phyloP scores from a whole-genome alignment of 441 rosid genomes.

The Eruca vesicaria region DNA sequence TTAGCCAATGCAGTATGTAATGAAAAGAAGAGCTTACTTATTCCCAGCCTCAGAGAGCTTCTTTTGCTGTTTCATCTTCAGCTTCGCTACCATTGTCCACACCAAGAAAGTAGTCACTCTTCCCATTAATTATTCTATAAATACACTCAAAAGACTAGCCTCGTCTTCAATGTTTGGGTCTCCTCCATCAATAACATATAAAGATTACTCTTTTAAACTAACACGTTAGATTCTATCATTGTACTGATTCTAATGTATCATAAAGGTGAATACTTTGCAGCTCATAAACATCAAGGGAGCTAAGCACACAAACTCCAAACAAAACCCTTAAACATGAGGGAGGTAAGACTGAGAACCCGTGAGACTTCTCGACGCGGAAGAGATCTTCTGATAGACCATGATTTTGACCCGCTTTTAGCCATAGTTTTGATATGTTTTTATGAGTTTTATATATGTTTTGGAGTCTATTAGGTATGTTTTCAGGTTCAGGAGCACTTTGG shows the following conservation, averaged over 20 bases:
- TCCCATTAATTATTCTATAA: background rate
- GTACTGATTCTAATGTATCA: background rate
- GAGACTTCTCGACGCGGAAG: constrained; percentile 71
- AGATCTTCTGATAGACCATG: too few species aligned
- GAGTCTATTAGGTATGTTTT: too few species aligned
- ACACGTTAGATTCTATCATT: background rate
- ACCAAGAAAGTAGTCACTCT: background rate
- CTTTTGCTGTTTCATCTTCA: background rate
- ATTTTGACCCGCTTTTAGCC: too few species aligned
- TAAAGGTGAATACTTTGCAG: background rate
- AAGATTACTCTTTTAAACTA: background rate
- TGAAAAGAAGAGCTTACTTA: background rate
- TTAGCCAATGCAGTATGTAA: background rate
- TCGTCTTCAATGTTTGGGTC: background rate
- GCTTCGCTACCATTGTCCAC: background rate
- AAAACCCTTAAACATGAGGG: background rate
- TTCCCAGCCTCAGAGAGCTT: background rate
- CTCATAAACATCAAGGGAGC: background rate
- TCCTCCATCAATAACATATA: background rate
- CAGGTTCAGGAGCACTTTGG: too few species aligned
- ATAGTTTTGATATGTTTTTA: too few species aligned
- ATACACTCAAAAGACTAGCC: background rate
- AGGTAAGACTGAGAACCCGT: constrained; percentile 40
- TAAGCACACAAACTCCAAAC: too few species aligned
- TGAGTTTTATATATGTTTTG: too few species aligned